A percentile compares a stretch with the other conserved stretches of the same genome.
Conservation (phyloP, 805 yeast species). For the Schwanniomyces polymorphus region DNA sequence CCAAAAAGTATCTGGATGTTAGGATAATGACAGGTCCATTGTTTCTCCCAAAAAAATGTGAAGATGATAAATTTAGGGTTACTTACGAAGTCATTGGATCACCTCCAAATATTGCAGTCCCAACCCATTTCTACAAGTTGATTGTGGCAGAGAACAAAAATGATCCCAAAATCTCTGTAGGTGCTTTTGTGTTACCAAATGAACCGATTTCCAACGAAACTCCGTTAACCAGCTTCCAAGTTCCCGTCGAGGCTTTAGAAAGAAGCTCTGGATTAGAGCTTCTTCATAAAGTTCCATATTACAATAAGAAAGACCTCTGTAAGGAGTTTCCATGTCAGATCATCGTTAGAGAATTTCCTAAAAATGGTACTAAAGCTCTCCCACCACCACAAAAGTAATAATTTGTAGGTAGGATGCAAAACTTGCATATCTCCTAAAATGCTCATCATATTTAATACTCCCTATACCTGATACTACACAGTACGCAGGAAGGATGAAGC, state of each 20-base stretch:
- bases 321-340: constrained; percentile 77
- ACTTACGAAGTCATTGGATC: constrained; percentile 91
- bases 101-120: constrained; percentile 96
- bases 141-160: constrained; percentile 73
- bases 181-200: constrained; percentile 93
- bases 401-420: background rate
- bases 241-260: constrained; percentile 88
- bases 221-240: constrained; percentile 75
- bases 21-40: constrained; percentile 93
- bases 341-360: constrained; percentile 75
- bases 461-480: background rate
- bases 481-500: no score
- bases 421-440: background rate
- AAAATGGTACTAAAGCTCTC: constrained; percentile 14
- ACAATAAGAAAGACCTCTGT: constrained; percentile 65
- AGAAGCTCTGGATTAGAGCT: constrained; percentile 83
- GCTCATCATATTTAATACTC: background rate
- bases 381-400: background rate
- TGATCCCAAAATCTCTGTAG: constrained; percentile 59
- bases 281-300: constrained; percentile 63
- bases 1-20: constrained; percentile 69
- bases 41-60: constrained; percentile 74
- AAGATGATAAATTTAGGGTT: constrained; percentile 85
- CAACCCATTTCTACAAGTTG: constrained; percentile 93
- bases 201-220: constrained; percentile 69